Base-by-base conservation (phyloP, 2,329 filamentous ascomycete genomes). In the Penicillium sclerotigenum region DNA sequence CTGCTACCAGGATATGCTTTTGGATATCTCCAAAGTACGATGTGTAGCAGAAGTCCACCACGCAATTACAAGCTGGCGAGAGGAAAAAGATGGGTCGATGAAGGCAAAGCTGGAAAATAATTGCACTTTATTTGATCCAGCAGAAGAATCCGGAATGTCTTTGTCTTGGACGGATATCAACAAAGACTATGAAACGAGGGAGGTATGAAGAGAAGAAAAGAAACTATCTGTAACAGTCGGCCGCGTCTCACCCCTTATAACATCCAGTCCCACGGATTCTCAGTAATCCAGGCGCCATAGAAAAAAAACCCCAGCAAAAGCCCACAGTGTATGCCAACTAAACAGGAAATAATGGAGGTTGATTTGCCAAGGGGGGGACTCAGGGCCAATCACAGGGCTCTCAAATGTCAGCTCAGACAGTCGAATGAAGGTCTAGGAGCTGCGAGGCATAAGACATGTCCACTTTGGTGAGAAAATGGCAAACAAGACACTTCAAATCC, bases 401-500 rank as follows among this genome's bases (percentile, higher is more conserved):
- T 11, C 6, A 60, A 62, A 54, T 48, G 61, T 63, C 61, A 63
- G 61, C 61, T 24, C 41, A 5, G n/a, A 33, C 18, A n/a, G 22
- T n/a, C 22, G 16, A n/a, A 18, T 24, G 38, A 41, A 38, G 10
- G 37, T 18, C 37, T 31, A 29, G 38, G 22, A 43, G 20, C 16
- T 34, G 33, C 18, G 22, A 13, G 40, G 20, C 3, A 20, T 45
- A 7, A 34, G 36, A 13, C 7, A 26, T 47, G 51, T 18, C 20
- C 26, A 28, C 20, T 24, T 18, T 18, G 24, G 7, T 6, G n/a
- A 29, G 8, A 22, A 54, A 16, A 36, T 26, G 6, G 28, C 28
- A 18, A 18, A 28, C 16, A 2, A 31, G 26, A 38, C 29, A 55
- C 22, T 47, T 29, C 50, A 56, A 59, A 62, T 62, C 34, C 58